These are phyloP conservation scores for Zygotorulaspora chibaensis DNA, from an alignment of 805 yeast species.

Conservation along the genomic window DNA sequence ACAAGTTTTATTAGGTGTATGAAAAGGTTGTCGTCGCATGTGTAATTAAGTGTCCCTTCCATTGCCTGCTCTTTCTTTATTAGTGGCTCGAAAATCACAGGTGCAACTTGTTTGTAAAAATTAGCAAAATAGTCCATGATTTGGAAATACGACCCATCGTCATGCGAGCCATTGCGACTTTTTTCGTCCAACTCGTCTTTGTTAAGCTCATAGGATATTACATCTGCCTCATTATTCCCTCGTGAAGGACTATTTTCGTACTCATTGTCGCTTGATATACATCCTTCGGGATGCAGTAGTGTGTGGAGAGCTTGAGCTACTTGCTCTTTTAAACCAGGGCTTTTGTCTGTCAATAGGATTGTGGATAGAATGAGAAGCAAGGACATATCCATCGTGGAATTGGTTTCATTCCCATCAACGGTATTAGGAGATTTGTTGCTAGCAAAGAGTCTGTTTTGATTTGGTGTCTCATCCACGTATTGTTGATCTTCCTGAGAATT, in stretches of 20 bases:
- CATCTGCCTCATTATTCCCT: not conserved
- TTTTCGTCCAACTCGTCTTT: not conserved
- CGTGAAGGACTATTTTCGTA: slow-evolving; percentile 11
- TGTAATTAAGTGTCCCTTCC: slow-evolving; percentile 3
- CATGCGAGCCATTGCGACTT: slow-evolving; percentile 3
- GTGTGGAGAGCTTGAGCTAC: slow-evolving; percentile 78
- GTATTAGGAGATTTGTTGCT: not conserved
- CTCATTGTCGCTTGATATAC: slow-evolving; percentile 22
- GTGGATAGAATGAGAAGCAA: slow-evolving; percentile 52
- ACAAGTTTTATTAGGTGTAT: slow-evolving; percentile 68
- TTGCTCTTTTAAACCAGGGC: slow-evolving; percentile 73
- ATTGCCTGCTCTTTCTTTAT: slow-evolving; percentile 25
- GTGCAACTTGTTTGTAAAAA: slow-evolving; percentile 63
- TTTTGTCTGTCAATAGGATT: slow-evolving; percentile 56
- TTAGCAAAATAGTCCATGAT: slow-evolving; percentile 40
- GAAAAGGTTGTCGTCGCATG: slow-evolving; percentile 40
- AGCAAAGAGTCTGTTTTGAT: not conserved
- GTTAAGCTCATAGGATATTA: not conserved
- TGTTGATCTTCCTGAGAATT: slow-evolving; percentile 4
- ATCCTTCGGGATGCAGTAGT: slow-evolving; percentile 55
- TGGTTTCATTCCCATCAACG: not conserved
- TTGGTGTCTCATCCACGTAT: not conserved
- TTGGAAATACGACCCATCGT: slow-evolving; percentile 17
- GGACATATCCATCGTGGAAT: slow-evolving; percentile 46
- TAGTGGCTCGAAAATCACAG: slow-evolving; percentile 48